Percentiles rank a stretch among this genome's conserved stretches.
These are phyloP conservation scores for Volvox reticuliferus DNA, from an alignment of 139 green algal species.

Conservation along the genomic window DNA sequence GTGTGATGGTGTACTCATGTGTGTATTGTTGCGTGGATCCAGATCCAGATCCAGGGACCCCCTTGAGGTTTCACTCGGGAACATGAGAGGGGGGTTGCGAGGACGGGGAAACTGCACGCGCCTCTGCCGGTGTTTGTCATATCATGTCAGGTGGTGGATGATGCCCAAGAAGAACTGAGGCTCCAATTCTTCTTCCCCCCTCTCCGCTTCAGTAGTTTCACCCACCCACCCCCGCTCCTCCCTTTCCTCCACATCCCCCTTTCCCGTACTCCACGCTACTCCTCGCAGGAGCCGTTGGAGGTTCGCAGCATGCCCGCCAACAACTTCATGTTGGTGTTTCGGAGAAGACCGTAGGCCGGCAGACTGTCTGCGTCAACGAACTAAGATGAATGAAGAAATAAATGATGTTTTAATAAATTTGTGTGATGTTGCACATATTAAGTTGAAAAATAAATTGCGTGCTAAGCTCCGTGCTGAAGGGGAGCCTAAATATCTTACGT, in stretches of 20 bases:
- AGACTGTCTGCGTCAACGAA: background rate
- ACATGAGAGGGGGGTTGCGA: too few relatives aligned
- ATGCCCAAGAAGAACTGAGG: too few relatives aligned
- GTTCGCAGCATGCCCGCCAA: constrained; percentile 72
- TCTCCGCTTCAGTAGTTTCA: too few relatives aligned
- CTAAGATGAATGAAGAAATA: background rate
- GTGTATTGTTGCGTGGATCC: background rate
- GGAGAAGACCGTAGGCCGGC: background rate
- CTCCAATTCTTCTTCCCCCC: too few relatives aligned
- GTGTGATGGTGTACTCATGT: background rate
- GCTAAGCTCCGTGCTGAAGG: background rate
- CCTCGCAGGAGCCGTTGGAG: background rate
- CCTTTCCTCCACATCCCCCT: too few relatives aligned
- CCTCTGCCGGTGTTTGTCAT: too few relatives aligned
- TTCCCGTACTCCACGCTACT: too few relatives aligned
- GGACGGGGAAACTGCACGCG: too few relatives aligned
- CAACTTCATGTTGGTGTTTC: constrained; percentile 71
- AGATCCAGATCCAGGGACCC: too few relatives aligned
- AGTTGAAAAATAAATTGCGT: background rate
- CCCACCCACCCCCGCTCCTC: too few relatives aligned
- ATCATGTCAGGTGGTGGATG: too few relatives aligned
- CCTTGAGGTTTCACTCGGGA: too few relatives aligned
- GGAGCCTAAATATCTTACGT: background rate
- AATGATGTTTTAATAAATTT: background rate
- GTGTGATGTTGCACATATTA: background rate